Evolutionary conservation across 805 yeast species (phyloP), one percentile per base, ranked within the genome.

Genomic region (Candida sonorensis): DNA sequence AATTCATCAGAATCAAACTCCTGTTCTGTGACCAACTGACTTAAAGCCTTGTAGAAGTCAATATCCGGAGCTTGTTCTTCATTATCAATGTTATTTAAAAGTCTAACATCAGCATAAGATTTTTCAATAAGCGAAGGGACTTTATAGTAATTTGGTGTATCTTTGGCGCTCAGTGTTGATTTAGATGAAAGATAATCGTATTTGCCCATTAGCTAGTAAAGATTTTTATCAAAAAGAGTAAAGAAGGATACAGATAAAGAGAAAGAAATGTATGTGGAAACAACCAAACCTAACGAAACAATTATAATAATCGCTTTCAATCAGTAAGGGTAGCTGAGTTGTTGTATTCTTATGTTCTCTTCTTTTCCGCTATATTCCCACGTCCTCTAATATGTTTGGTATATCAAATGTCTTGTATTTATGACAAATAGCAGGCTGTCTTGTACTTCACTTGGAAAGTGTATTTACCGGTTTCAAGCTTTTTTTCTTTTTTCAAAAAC

Each of bases 21-120:
- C 17, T 35, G 30, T 17, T 26, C 26, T 3, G 29, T 26, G 20
- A 24, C 18, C 11, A 41, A 35, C 6, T 39, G 36, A 7, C 33
- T 15, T 10, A 46, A 33, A 7, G 49, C 40, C 12, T 48, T 46
- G 17, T 38, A 39, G 32, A 51, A 50, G 22, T 46, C 46, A 6
- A 38, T 16, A 6, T 41, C 42, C 2, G 58, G 55, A 9, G 48
- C 47, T 23, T 42, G 42, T 27, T 53, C 55, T 33, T 54, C 59
- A 35, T 54, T 54, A 29, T 54, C 58, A 21, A 52, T 45, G 10
- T 46, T 44, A 26, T 53, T 47, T 15, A 43, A 11, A 4, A 33
- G 38, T 16, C 56, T 29, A 6, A 44, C 25, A 17, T 48, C 47
- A 4, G 42, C 30, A 16, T 36, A 32, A 12, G 41, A 29, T 14